These are phyloP conservation scores for Ustilago hordei DNA, from an alignment of 1,284 basidiomycete genomes.

Conservation along the genomic window DNA sequence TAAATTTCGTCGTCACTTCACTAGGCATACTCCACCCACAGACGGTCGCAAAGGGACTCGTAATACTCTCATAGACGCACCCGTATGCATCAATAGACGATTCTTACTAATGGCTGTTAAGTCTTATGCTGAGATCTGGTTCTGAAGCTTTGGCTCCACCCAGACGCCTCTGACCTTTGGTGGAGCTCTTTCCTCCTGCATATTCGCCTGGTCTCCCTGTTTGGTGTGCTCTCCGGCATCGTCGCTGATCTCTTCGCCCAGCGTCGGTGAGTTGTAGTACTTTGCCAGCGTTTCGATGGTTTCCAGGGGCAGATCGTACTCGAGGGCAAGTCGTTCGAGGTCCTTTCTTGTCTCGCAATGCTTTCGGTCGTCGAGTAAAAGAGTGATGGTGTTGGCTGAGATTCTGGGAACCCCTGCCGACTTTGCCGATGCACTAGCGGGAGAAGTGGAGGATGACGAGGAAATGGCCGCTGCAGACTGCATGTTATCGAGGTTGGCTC, in stretches of 20 bases:
- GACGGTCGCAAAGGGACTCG: slow-evolving; percentile 8
- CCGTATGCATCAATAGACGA: neutral
- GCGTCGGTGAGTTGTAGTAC: slow-evolving; percentile 53
- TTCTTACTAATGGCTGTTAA: neutral
- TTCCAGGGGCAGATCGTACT: slow-evolving; percentile 48
- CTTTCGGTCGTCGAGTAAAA: slow-evolving; percentile 52
- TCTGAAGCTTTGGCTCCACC: slow-evolving; percentile 43
- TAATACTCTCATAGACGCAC: neutral
- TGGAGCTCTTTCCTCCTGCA: slow-evolving; percentile 36
- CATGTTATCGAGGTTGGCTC: slow-evolving; percentile 28
- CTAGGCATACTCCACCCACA: neutral
- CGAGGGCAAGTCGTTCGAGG: slow-evolving; percentile 43
- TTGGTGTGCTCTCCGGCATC: slow-evolving; percentile 16
- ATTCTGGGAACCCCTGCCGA: slow-evolving; percentile 20
- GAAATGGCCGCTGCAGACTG: slow-evolving; percentile 6
- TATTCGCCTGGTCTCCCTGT: slow-evolving; percentile 33
- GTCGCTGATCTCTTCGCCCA: slow-evolving; percentile 50
- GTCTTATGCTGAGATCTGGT: slow-evolving; percentile 21
- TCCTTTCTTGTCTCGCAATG: slow-evolving; percentile 47
- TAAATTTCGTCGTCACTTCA: slow-evolving; percentile 29
- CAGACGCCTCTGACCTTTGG: slow-evolving; percentile 45
- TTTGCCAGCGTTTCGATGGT: slow-evolving; percentile 41
- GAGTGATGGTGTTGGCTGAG: slow-evolving; percentile 41
- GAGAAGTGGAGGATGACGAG: slow-evolving; percentile 4
- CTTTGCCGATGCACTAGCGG: neutral